phyloP scores from a whole-genome alignment of 192 early-diverging fungal genomes.

The Linnemannia elongata region DNA sequence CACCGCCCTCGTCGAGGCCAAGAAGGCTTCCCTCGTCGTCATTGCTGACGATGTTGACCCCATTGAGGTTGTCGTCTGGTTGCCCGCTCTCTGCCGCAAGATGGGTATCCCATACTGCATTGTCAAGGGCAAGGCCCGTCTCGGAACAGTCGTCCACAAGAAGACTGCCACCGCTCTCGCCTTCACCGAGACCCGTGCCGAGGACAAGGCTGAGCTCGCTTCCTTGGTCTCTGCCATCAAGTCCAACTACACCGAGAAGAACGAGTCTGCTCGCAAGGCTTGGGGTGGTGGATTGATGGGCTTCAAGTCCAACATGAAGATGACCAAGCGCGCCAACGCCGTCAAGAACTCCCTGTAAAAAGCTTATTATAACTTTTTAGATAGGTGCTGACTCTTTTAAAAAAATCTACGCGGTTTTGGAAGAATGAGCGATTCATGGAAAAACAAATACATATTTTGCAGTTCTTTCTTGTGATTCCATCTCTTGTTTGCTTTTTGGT shows the following conservation, averaged over 20 bases:
- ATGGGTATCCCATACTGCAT: constrained; percentile 99
- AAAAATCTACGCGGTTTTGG: not conserved
- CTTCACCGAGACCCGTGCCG: constrained; percentile 92
- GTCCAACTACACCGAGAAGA: constrained; percentile 97
- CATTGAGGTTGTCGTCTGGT: constrained; percentile 98
- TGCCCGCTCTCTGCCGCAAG: constrained; percentile 99
- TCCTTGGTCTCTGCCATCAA: constrained; percentile 92
- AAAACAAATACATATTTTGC: constrained; percentile 29
- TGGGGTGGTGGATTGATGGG: constrained; percentile 99
- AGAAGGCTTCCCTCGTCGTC: constrained; percentile 98
- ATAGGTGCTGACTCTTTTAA: not conserved
- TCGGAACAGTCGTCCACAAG: constrained; percentile 99
- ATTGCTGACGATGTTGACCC: constrained; percentile 99
- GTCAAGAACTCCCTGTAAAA: constrained; percentile 59
- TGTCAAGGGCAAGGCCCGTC: constrained; percentile 98
- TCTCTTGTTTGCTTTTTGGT: not conserved
- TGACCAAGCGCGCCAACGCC: constrained; percentile 79
- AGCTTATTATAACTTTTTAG: not conserved
- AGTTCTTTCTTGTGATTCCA: constrained; percentile 22
- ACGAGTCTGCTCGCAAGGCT: constrained; percentile 87
- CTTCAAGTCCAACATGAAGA: constrained; percentile 89
- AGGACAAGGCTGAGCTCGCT: constrained; percentile 95
- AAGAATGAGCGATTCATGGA: constrained; percentile 35
- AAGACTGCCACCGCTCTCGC: constrained; percentile 99
- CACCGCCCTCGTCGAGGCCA: constrained; percentile 96